Conservation (phyloP, 768 basidiomycete species). For the Fomitopsis serialis region DNA sequence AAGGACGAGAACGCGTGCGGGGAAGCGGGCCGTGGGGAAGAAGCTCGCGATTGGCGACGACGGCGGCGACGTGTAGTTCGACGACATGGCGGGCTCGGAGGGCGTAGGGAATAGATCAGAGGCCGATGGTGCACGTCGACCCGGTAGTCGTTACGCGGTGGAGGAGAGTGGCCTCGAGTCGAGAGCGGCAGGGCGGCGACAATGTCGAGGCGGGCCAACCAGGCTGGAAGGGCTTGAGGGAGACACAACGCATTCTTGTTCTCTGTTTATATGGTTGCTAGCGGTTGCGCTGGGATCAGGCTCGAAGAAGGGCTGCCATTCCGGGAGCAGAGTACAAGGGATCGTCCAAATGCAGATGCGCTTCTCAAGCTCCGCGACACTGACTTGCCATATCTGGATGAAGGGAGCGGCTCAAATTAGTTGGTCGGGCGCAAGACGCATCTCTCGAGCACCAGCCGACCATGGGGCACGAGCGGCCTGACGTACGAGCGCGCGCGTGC, state of each 20-base stretch:
- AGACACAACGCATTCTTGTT: not conserved
- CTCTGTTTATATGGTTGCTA: conserved; percentile 1
- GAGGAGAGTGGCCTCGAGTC: not conserved
- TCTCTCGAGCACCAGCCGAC: too few relatives aligned
- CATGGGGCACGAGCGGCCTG: too few relatives aligned
- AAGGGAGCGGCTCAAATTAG: conserved; percentile 3
- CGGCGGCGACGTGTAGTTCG: conserved; percentile 18
- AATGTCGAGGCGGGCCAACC: not conserved
- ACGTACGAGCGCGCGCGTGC: too few relatives aligned
- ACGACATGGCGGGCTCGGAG: conserved; percentile 20
- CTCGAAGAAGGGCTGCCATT: conserved; percentile 6
- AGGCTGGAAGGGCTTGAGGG: not conserved
- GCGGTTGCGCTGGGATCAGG: not conserved
- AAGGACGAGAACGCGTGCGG: conserved; percentile 31
- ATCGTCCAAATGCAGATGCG: conserved; percentile 4
- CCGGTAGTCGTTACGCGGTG: conserved; percentile 2
- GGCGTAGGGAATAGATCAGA: too few relatives aligned
- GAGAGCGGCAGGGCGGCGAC: not conserved
- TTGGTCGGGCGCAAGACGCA: not conserved
- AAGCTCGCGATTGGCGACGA: conserved; percentile 22
- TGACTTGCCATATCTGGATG: conserved; percentile 11
- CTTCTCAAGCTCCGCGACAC: conserved; percentile 3
- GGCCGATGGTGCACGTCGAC: too few relatives aligned
- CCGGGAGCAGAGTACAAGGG: conserved; percentile 10
- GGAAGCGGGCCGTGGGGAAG: conserved; percentile 29